Evolutionary conservation across 129 eudicot species (phyloP).

Genomic region (Flaveria ramosissima): DNA sequence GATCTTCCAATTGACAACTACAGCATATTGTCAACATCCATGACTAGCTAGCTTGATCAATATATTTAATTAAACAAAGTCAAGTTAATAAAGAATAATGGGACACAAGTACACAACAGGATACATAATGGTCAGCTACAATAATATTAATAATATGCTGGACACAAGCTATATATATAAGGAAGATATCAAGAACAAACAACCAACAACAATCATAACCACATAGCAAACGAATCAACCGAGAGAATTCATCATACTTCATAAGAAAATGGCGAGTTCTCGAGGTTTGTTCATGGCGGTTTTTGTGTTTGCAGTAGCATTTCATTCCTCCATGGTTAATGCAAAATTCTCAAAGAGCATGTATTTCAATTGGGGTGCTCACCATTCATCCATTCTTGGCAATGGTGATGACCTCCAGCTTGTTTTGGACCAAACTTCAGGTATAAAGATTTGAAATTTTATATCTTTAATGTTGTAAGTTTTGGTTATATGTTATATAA

Average conservation of each 20-base stretch:
- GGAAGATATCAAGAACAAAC: background rate
- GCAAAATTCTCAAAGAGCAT: conserved; percentile 38
- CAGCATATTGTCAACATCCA: too few species aligned
- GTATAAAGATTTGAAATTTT: conserved; percentile 25
- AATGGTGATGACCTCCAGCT: conserved; percentile 50
- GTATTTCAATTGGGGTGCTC: conserved; percentile 56
- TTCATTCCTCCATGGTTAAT: conserved; percentile 25
- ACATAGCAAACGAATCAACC: background rate
- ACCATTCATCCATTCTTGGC: conserved; percentile 40
- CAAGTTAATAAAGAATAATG: background rate
- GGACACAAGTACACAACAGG: background rate
- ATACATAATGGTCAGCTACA: too few species aligned
- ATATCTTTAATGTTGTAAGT: too few species aligned
- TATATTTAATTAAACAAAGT: background rate
- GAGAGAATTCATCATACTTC: background rate
- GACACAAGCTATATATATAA: conserved; percentile 16
- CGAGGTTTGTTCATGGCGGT: conserved; percentile 24
- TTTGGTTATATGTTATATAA: background rate
- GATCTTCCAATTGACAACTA: too few species aligned
- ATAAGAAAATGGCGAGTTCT: conserved; percentile 34
- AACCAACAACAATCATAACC: conserved; percentile 1
- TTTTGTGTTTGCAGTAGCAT: conserved; percentile 38
- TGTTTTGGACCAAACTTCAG: conserved; percentile 57
- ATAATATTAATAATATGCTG: background rate
- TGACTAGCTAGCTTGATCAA: too few species aligned